A percentile compares a stretch with the other conserved stretches of the same genome.
Evolutionary conservation across 1,284 basidiomycete genomes (phyloP).

Genomic region (Irpex lacteus): DNA sequence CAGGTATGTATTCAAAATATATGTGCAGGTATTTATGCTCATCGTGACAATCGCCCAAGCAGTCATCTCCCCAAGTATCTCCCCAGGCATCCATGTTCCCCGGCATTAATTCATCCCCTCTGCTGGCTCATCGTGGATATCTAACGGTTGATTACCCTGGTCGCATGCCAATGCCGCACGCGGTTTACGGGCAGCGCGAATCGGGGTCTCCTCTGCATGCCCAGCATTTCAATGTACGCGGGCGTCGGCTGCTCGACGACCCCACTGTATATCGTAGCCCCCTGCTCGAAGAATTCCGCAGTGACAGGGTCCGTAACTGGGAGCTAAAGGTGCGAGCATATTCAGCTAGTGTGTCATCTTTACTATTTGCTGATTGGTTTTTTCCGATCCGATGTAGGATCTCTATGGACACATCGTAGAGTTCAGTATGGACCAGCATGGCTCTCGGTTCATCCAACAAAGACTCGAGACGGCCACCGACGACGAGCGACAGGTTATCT

Average conservation of each 20-base stretch:
- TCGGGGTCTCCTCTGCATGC: not conserved
- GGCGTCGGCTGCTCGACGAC: constrained; percentile 34
- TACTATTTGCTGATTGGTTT: not conserved
- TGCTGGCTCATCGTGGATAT: constrained; percentile 42
- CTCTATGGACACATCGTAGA: constrained; percentile 87
- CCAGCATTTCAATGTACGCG: constrained; percentile 35
- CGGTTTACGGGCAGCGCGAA: constrained; percentile 34
- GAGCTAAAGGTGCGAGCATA: constrained; percentile 62
- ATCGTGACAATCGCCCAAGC: constrained; percentile 11
- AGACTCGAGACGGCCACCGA: constrained; percentile 74
- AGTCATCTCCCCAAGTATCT: constrained; percentile 51
- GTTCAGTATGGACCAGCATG: constrained; percentile 93
- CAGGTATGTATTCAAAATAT: constrained; percentile 41
- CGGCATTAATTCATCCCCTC: constrained; percentile 35
- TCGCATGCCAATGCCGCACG: constrained; percentile 31
- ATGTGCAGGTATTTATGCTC: not conserved
- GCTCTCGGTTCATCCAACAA: constrained; percentile 88
- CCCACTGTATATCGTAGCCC: constrained; percentile 53
- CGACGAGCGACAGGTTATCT: constrained; percentile 82
- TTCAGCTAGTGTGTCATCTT: not conserved
- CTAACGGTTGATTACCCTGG: constrained; percentile 45
- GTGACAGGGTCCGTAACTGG: constrained; percentile 79
- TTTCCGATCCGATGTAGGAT: constrained; percentile 49
- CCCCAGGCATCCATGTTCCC: constrained; percentile 40
- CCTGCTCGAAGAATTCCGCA: constrained; percentile 82